Evolutionary conservation across 257 asterid genomes (phyloP), one percentile per base, ranked within the genome.

Genomic region (Misopates orontium): DNA sequence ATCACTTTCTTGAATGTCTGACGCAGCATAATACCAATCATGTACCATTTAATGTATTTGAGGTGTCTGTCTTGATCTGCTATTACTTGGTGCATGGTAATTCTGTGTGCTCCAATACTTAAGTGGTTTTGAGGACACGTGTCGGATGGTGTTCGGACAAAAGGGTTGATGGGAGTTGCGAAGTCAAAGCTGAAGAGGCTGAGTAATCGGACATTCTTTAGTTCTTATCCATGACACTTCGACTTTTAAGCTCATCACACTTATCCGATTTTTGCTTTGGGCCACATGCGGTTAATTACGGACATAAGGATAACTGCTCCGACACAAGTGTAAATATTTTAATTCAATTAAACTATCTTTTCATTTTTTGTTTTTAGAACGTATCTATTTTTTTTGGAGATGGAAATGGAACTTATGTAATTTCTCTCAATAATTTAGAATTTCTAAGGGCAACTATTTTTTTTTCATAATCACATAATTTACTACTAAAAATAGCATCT

Each of bases 191-290:
- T 8, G 75, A 72, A 41, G 51, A 67, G 64, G 76, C 67, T 66
- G 61, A 74, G 22, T 51, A 71, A 15, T 36, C 42, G 80, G 75
- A 55, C 76, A n/a, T 19, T 20, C 36, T 69, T 70, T 42, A 23
- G 52, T 44, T 56, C 82, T 78, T 78, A 76, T 82, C 87, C 87
- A 45, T 70, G 21, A 44, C 41, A 47, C 10, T 44, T 47, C 84
- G 69, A 66, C 56, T 69, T 69, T 62, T 39, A 55, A 44, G 75
- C 62, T 76, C 62, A 7, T 2, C 36, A 18, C 40, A 47, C 68
- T 78, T 65, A 75, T 71, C 84, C 80, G 74, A 62, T 22, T 64
- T 73, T 67, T 68, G 64, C 60, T 70, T 47, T n/a, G 18, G 16
- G 67, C 75, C 82, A 66, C 82, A 67, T 70, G 71, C 52, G 45